phyloP scores from a whole-genome alignment of 2,329 filamentous ascomycete species.

The Hirsutella thompsonii region DNA sequence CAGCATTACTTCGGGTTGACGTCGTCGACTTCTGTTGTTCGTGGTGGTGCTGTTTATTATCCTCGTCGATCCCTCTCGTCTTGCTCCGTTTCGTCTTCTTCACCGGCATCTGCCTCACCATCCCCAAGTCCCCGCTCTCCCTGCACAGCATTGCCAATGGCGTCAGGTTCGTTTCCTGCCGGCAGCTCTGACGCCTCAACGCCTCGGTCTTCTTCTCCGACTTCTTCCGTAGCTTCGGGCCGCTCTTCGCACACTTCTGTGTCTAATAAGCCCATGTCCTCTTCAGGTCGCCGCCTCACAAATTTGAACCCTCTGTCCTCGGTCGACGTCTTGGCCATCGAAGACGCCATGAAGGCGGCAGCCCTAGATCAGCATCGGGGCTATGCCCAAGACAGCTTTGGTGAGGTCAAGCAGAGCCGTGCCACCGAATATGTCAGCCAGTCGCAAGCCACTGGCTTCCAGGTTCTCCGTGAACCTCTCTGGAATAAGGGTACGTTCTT shows the following conservation, averaged over 20 bases:
- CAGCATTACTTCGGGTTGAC: slow-evolving; percentile 1
- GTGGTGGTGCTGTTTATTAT: not conserved
- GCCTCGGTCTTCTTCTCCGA: slow-evolving; percentile 40
- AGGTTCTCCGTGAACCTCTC: slow-evolving; percentile 46
- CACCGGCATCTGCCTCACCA: slow-evolving; percentile 3
- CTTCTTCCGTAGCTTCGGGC: slow-evolving; percentile 30
- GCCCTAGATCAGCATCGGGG: slow-evolving; percentile 47
- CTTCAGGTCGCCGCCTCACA: slow-evolving; percentile 36
- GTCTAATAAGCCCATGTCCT: slow-evolving; percentile 37
- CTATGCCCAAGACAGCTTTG: slow-evolving; percentile 43
- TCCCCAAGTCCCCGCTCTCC: not conserved
- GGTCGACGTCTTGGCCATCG: slow-evolving; percentile 42
- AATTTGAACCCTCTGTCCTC: slow-evolving; percentile 42
- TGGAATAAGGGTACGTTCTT: slow-evolving; percentile 50
- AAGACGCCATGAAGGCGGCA: slow-evolving; percentile 47
- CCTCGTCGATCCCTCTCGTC: not conserved
- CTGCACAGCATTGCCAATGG: slow-evolving; percentile 14
- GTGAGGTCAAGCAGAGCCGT: slow-evolving; percentile 39
- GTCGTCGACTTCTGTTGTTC: not conserved
- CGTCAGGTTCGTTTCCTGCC: slow-evolving; percentile 28
- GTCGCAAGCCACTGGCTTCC: slow-evolving; percentile 42
- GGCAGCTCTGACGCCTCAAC: slow-evolving; percentile 39
- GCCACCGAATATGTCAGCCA: slow-evolving; percentile 40
- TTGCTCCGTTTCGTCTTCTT: slow-evolving; percentile 1
- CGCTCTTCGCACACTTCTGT: slow-evolving; percentile 37